Percentiles rank a stretch among this genome's conserved stretches.
phyloP scores from a whole-genome alignment of 2,329 filamentous ascomycete genomes.

The Fusarium camptoceras region DNA sequence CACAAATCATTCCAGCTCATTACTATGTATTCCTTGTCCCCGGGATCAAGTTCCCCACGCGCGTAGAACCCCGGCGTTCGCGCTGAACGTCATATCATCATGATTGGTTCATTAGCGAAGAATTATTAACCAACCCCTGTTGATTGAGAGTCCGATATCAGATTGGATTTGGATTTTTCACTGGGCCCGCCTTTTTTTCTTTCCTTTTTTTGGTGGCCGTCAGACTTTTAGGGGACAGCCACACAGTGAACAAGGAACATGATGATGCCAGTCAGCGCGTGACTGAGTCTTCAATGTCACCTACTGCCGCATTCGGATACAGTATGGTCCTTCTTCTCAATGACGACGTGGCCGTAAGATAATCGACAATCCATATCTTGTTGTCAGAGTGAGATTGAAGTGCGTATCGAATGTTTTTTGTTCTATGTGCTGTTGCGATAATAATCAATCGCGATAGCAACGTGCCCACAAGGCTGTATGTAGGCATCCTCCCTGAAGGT shows the following conservation, averaged over 20 bases:
- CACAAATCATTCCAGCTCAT: not conserved
- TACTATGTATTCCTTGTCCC: slow-evolving; percentile 19
- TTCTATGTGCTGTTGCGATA: not conserved
- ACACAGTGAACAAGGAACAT: slow-evolving; percentile 36
- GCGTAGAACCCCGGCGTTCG: slow-evolving; percentile 41
- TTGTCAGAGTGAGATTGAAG: not conserved
- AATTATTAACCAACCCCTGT: slow-evolving; percentile 48
- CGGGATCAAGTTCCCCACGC: slow-evolving; percentile 45
- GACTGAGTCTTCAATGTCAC: slow-evolving; percentile 42
- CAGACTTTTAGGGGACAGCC: slow-evolving; percentile 44
- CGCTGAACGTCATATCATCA: slow-evolving; percentile 50
- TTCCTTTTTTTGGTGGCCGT: slow-evolving; percentile 16
- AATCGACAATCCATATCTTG: slow-evolving; percentile 3
- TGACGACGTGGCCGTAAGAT: slow-evolving; percentile 39
- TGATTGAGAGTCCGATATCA: slow-evolving; percentile 52
- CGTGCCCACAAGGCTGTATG: slow-evolving; percentile 31
- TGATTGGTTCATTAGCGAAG: slow-evolving; percentile 51
- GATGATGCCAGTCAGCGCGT: slow-evolving; percentile 44
- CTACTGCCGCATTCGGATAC: slow-evolving; percentile 34
- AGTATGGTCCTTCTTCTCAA: slow-evolving; percentile 19
- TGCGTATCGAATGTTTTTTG: not conserved
- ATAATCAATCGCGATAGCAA: not conserved
- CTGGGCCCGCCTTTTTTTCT: slow-evolving; percentile 32
- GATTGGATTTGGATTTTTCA: slow-evolving; percentile 46
- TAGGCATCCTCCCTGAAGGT: slow-evolving; percentile 11